phyloP scores from a whole-genome alignment of 345 rosid genomes.

The Eucalyptus virginea region DNA sequence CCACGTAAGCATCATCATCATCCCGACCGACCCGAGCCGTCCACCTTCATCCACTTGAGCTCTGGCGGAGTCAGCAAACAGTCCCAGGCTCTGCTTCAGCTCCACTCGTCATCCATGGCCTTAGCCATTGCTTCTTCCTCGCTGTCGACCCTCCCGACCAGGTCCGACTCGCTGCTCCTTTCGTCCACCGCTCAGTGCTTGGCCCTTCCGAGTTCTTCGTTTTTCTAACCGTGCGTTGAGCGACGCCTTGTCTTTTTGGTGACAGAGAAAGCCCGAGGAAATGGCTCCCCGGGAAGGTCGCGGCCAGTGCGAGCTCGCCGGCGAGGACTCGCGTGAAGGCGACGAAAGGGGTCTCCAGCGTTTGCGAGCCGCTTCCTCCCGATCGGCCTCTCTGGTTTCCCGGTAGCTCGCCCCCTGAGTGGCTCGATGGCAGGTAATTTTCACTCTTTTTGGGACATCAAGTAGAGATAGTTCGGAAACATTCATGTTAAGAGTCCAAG shows the following conservation, averaged over 20 bases:
- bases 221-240: neutral
- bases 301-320: neutral
- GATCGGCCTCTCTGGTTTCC: conserved; percentile 97
- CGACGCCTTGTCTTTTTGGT: neutral
- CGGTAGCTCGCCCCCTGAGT: conserved; percentile 70
- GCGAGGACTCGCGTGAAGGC: conserved; percentile 21
- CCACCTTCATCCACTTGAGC: neutral
- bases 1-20: neutral
- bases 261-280: neutral
- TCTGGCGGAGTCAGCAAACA: neutral
- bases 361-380: conserved; percentile 90
- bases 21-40: neutral
- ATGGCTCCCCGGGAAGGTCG: neutral
- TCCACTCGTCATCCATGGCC: conserved; percentile 18
- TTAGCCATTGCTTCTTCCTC: conserved; percentile 17
- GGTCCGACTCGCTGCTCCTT: neutral
- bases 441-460: neutral
- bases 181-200: neutral
- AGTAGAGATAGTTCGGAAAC: neutral
- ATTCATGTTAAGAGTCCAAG: neutral
- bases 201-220: neutral
- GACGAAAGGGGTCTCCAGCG: conserved; percentile 72
- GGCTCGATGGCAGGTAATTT: conserved; percentile 88
- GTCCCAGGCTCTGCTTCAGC: neutral
- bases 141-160: conserved; percentile 5